Evolutionary conservation across 2,329 filamentous ascomycete genomes (phyloP).

Genomic region (Xylariaceae sp.): DNA sequence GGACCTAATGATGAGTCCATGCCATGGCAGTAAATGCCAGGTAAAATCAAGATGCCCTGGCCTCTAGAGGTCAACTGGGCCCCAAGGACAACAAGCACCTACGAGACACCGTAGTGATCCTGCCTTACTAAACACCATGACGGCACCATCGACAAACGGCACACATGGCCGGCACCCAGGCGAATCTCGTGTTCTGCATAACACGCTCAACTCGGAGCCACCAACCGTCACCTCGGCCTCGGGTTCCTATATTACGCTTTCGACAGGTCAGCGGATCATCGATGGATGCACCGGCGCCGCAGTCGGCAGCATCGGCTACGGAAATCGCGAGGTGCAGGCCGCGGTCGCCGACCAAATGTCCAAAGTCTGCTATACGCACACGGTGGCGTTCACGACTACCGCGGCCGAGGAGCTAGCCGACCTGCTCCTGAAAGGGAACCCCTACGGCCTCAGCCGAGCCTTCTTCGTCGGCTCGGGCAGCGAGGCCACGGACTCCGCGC

Average conservation of each 20-base stretch:
- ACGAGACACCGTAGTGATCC: no score
- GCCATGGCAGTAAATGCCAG: no score
- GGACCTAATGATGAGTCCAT: no score
- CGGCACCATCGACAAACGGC: no score
- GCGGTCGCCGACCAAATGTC: constrained; percentile 63
- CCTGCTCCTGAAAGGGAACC: constrained; percentile 48
- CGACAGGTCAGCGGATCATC: constrained; percentile 54
- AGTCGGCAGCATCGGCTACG: constrained; percentile 74
- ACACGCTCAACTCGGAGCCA: no score
- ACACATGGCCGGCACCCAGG: no score
- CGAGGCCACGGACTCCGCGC: constrained; percentile 72
- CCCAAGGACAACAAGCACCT: no score
- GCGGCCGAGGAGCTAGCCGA: constrained; percentile 55
- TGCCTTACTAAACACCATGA: no score
- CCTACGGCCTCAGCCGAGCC: constrained; percentile 46
- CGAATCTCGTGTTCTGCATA: no score
- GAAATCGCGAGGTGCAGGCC: constrained; percentile 63
- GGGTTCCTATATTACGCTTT: not conserved
- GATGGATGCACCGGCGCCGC: constrained; percentile 78
- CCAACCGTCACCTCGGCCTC: not conserved
- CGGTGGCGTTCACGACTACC: constrained; percentile 59
- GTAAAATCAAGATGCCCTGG: no score
- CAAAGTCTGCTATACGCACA: constrained; percentile 41
- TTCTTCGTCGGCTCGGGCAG: constrained; percentile 58
- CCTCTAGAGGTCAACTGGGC: no score